phyloP scores from a whole-genome alignment of 768 basidiomycete genomes.

The Calvatia gigantea region DNA sequence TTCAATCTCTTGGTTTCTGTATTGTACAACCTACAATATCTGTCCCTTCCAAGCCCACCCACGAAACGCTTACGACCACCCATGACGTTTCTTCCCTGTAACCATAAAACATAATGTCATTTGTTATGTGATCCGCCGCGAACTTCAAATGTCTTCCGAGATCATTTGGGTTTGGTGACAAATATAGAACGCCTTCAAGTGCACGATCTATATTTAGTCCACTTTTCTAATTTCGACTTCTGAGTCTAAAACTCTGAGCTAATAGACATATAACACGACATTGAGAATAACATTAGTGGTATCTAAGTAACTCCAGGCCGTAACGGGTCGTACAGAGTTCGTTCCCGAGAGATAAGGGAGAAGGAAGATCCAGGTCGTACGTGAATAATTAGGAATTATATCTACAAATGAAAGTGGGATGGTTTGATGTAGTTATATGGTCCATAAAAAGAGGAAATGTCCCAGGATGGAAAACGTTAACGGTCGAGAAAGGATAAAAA shows the following conservation, averaged over 20 bases:
- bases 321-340: neutral
- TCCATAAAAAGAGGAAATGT: neutral
- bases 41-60: neutral
- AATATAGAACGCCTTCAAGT: too few species aligned
- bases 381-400: neutral
- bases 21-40: neutral
- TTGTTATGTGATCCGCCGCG: neutral
- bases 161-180: too few species aligned
- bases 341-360: neutral
- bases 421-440: neutral
- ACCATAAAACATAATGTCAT: neutral
- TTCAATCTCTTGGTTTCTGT: neutral
- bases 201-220: too few species aligned
- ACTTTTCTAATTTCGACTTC: neutral
- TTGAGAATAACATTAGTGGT: too few species aligned
- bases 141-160: too few species aligned
- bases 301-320: neutral
- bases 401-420: constrained; percentile 3
- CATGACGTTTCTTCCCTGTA: neutral
- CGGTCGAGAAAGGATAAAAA: neutral
- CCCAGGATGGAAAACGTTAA: neutral
- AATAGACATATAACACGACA: too few species aligned
- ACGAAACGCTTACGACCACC: constrained; percentile 9
- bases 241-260: too few species aligned
- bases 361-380: neutral